Evolutionary conservation across 768 basidiomycete genomes (phyloP).

Genomic region (Pulveroboletus sp.): DNA sequence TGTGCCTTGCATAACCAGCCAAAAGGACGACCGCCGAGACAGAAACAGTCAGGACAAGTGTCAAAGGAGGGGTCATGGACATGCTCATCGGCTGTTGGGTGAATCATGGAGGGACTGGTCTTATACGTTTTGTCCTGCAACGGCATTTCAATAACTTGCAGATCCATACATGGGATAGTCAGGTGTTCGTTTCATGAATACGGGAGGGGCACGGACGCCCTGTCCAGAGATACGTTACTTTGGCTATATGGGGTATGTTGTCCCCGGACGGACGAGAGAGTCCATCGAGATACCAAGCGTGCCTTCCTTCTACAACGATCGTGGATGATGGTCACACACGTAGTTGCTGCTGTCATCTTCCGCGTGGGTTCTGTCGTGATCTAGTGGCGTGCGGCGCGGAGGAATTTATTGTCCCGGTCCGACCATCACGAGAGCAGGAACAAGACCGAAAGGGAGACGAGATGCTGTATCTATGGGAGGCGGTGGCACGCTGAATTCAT

Average conservation of each 20-base stretch:
- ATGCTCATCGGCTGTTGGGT: neutral
- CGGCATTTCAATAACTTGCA: neutral
- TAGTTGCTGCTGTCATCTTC: neutral
- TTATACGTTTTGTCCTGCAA: conserved; percentile 14
- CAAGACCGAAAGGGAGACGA: too few relatives aligned
- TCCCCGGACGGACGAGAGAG: neutral
- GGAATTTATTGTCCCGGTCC: conserved; percentile 7
- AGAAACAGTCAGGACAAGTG: conserved; percentile 5
- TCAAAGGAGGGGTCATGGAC: conserved; percentile 2
- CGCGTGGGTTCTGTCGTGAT: neutral
- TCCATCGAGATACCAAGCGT: neutral
- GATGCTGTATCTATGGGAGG: neutral
- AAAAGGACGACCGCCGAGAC: conserved; percentile 8
- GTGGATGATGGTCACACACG: neutral
- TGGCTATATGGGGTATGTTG: neutral
- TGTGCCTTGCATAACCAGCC: conserved; percentile 11
- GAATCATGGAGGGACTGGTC: neutral
- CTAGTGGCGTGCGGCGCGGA: neutral
- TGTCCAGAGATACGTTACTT: neutral
- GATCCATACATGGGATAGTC: conserved; percentile 7
- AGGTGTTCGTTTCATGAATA: conserved; percentile 8
- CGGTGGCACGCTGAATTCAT: neutral
- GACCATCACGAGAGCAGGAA: neutral
- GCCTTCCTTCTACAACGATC: neutral
- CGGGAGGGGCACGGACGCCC: conserved; percentile 7